Evolutionary conservation across 345 rosid genomes (phyloP).

Genomic region (Murraya paniculata): DNA sequence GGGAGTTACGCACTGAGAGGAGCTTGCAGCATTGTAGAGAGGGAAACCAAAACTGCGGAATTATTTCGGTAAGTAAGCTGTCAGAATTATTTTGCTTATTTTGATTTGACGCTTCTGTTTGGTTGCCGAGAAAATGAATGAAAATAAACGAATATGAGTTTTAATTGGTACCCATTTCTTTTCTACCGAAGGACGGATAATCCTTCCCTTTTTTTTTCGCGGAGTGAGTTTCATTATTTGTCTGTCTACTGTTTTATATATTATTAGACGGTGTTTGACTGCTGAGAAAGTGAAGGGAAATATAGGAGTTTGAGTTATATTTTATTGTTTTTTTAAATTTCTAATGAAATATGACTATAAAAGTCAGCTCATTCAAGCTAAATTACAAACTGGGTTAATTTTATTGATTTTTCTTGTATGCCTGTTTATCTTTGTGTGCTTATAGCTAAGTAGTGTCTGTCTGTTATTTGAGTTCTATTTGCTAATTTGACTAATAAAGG

Average conservation of each 20-base stretch:
- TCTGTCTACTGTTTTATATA: background rate
- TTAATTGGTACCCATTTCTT: background rate
- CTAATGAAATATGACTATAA: background rate
- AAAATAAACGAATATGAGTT: background rate
- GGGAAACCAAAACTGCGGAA: background rate
- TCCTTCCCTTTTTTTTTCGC: too few relatives aligned
- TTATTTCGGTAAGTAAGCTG: background rate
- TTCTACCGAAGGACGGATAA: background rate
- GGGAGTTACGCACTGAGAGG: background rate
- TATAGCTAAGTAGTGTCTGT: background rate
- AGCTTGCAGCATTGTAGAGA: background rate
- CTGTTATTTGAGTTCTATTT: background rate
- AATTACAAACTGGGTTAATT: background rate
- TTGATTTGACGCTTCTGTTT: background rate
- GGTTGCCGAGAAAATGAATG: slow-evolving; percentile 6
- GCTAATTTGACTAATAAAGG: background rate
- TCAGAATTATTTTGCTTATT: background rate
- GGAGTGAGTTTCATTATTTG: too few relatives aligned
- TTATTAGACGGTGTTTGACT: background rate
- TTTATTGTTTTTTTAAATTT: background rate
- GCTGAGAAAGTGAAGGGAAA: background rate
- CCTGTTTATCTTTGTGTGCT: background rate
- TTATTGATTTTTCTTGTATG: background rate
- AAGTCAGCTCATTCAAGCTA: background rate
- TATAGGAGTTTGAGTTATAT: background rate